Base-by-base conservation (phyloP, 2,329 filamentous ascomycete genomes). In the Drechslerella coelobrocha region DNA sequence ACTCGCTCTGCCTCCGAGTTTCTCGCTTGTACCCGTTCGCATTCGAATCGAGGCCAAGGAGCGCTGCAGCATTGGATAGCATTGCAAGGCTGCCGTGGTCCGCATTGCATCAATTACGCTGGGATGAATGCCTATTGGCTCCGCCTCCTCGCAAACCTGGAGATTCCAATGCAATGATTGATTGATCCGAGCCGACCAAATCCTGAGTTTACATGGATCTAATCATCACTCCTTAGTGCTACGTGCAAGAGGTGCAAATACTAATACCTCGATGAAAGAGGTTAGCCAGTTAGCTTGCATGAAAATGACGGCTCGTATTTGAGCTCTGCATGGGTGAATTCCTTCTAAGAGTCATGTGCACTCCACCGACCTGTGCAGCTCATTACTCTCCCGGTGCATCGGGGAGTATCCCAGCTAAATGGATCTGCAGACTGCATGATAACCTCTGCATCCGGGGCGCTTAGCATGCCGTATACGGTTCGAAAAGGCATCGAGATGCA, bases 111-210 rank as follows among this genome's bases (percentile, higher is more conserved):
- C 52, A 51, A 45, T 53, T 21, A 24, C 31, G 9, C 56, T 61
- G 65, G 65, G 54, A 62, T 57, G 57, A 52, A 41, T 61, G 65
- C 65, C 65, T 69, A 69, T 69, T 69, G 65, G 65, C 23, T 48
- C 21, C 12, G 6, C 27, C 48, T 14, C 21, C 41, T 23, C 57
- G 9, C 41, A 60, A 61, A 68, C 56, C 57, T 53, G 45, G 57
- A 53, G 51, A 26, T 52, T 57, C 45, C 52, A 57, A 26, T 61
- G 51, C 14, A 45, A 5, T 2, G 9, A 45, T 6, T 45, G 3
- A 19, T 19, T 45, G 19, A 21, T 45, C 4, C 19, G 2, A 45
- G 5, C 41, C 10, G 19, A 10, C 51, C 56, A 24, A 56, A 29
- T 57, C 62, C 55, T 60, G 55, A 39, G 56, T 31, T 55, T 41